Evolutionary conservation across 306 rosid genomes (phyloP).

Genomic region (Fagus sylvatica): DNA sequence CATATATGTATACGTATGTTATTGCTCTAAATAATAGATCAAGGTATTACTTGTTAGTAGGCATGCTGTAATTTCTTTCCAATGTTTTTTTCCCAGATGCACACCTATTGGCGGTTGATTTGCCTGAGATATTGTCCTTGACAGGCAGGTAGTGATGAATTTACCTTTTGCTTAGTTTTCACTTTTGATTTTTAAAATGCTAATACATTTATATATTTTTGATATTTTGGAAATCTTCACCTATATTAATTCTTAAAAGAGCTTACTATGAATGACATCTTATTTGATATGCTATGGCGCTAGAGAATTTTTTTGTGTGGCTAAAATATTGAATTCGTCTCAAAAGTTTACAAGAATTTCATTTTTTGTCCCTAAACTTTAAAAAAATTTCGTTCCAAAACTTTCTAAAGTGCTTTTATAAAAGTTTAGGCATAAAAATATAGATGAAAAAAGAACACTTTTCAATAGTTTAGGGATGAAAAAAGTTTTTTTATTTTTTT

Average conservation of each 20-base stretch:
- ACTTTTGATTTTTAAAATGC: conserved; percentile 6
- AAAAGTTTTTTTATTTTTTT: no score
- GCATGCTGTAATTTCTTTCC: neutral
- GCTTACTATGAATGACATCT: neutral
- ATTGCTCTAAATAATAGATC: neutral
- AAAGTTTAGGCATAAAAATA: no score
- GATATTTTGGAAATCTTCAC: neutral
- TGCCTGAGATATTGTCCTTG: conserved; percentile 72
- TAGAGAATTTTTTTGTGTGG: no score
- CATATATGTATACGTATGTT: neutral
- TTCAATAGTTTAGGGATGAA: no score
- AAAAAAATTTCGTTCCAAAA: no score
- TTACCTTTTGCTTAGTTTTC: neutral
- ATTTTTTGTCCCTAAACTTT: no score
- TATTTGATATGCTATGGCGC: neutral
- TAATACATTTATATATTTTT: neutral
- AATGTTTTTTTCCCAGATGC: conserved; percentile 56
- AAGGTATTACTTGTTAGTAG: neutral
- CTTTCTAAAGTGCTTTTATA: no score
- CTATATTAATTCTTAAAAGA: neutral
- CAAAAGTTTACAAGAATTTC: no score
- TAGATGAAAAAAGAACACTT: no score
- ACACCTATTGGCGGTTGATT: conserved; percentile 80
- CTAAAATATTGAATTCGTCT: no score
- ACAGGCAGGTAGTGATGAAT: conserved; percentile 68